Evolutionary conservation across 805 yeast genomes (phyloP).

Genomic region (Schwanniomyces polymorphus): DNA sequence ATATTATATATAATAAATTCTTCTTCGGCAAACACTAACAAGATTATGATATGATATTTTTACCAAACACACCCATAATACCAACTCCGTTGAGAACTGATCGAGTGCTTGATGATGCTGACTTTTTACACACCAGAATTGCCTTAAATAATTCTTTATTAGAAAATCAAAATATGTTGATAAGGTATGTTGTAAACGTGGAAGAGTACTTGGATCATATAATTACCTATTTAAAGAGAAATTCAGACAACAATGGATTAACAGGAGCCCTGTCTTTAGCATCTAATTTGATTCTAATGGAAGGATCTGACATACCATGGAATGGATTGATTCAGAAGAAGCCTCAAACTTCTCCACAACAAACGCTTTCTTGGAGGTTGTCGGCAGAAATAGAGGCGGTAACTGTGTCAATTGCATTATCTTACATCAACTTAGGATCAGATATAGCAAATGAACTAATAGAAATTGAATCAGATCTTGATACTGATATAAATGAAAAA

Average conservation of each 20-base stretch:
- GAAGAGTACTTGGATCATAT: conserved; percentile 34
- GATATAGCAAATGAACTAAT: conserved; percentile 35
- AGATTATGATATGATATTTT: conserved; percentile 22
- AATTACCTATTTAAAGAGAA: conserved; percentile 11
- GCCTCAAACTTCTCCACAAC: neutral
- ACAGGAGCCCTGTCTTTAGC: conserved; percentile 6
- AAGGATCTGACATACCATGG: conserved; percentile 16
- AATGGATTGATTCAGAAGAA: conserved; percentile 4
- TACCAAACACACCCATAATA: conserved; percentile 34
- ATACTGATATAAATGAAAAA: conserved; percentile 20
- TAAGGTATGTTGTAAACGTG: conserved; percentile 29
- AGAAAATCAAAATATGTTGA: conserved; percentile 21
- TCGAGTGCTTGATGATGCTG: conserved; percentile 5
- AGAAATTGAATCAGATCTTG: conserved; percentile 17
- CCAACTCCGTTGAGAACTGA: conserved; percentile 13
- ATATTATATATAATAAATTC: neutral
- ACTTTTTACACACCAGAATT: conserved; percentile 16
- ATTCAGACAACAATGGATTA: neutral
- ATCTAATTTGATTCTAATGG: neutral
- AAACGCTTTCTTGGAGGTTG: conserved; percentile 24
- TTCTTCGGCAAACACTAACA: neutral
- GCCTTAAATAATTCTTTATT: conserved; percentile 10
- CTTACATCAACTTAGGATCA: conserved; percentile 33
- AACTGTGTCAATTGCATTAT: conserved; percentile 22
- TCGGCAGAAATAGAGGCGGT: conserved; percentile 28